These are phyloP conservation scores for Pichia nanzhaoensis DNA, from an alignment of 805 yeast species.

Conservation along the genomic window DNA sequence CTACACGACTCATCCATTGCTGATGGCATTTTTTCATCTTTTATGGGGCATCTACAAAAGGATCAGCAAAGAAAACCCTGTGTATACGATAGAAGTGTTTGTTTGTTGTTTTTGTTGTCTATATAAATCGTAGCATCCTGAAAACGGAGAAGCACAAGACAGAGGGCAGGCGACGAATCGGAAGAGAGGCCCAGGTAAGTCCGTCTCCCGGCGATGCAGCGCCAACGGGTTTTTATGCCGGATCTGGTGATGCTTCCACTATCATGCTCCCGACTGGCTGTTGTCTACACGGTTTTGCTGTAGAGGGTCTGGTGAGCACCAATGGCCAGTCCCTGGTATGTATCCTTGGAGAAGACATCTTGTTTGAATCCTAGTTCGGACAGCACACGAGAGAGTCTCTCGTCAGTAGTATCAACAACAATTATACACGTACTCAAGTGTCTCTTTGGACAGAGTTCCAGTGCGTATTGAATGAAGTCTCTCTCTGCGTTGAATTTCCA, in stretches of 20 bases:
- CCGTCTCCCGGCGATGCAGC: not conserved
- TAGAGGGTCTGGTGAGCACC: not conserved
- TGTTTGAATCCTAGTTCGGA: conserved; percentile 14
- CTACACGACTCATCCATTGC: conserved; percentile 48
- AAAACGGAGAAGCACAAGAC: not conserved
- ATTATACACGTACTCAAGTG: conserved; percentile 44
- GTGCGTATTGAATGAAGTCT: conserved; percentile 48
- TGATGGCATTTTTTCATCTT: not conserved
- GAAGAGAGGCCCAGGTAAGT: not conserved
- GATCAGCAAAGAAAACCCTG: not conserved
- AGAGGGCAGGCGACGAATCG: not conserved
- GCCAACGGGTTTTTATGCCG: no score
- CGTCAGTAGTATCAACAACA: conserved; percentile 6
- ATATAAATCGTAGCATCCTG: no score
- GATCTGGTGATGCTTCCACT: no score
- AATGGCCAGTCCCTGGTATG: not conserved
- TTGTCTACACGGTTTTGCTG: not conserved
- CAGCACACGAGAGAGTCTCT: not conserved
- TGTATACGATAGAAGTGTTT: no score
- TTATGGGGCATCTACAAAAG: not conserved
- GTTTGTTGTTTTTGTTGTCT: no score
- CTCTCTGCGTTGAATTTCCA: conserved; percentile 56
- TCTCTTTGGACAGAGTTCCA: conserved; percentile 46
- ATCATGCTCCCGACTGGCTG: no score
- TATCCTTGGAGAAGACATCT: not conserved